phyloP scores from a whole-genome alignment of 2,329 filamentous ascomycete genomes.

The Nothomitra cinnamomea region DNA sequence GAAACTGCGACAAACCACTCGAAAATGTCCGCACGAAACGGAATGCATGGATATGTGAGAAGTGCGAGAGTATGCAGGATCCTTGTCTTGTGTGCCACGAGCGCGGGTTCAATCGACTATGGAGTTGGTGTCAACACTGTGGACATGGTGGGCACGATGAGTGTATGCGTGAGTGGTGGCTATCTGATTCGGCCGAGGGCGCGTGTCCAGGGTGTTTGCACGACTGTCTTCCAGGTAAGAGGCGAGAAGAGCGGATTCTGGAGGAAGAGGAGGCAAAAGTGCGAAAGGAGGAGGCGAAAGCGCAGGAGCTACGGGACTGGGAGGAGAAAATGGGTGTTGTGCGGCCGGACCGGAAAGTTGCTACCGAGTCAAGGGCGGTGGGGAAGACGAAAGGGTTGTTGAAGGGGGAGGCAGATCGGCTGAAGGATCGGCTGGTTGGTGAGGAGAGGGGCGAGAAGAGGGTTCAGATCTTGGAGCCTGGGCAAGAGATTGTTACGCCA shows the following conservation, averaged over 20 bases:
- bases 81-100: constrained; percentile 28
- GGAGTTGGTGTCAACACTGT: constrained; percentile 41
- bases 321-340: constrained; percentile 20
- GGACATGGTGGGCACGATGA: constrained; percentile 41
- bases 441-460: background rate
- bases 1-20: constrained; percentile 2
- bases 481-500: background rate
- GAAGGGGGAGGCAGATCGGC: background rate
- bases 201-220: constrained; percentile 43
- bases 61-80: constrained; percentile 15
- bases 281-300: constrained; percentile 15
- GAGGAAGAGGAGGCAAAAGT: constrained; percentile 18
- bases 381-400: constrained; percentile 6
- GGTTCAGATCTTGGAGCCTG: background rate
- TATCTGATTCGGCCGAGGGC: constrained; percentile 30
- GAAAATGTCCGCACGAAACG: constrained; percentile 1
- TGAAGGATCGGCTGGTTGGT: background rate
- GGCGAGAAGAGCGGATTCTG: constrained; percentile 24
- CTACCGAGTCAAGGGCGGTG: constrained; percentile 23
- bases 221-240: constrained; percentile 26
- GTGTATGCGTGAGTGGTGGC: constrained; percentile 40
- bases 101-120: constrained; percentile 20
- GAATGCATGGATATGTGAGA: constrained; percentile 6
- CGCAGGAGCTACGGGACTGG: constrained; percentile 11
- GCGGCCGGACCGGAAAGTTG: constrained; percentile 27